Conservation (phyloP, 1,284 basidiomycete species). For the Ganoderma boninense region DNA sequence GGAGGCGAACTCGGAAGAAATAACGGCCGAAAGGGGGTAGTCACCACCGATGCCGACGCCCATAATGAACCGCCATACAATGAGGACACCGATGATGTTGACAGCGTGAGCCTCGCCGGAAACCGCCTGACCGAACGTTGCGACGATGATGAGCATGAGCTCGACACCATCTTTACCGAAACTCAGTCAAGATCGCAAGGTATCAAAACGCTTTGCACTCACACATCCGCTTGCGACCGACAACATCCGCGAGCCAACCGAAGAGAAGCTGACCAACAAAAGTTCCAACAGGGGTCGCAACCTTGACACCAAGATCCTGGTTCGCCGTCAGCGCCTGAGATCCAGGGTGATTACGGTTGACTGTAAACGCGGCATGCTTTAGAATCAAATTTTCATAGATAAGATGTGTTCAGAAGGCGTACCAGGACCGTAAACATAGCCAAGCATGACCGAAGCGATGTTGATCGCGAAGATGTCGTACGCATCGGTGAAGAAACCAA, state of each 20-base stretch:
- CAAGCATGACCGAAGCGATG: conserved; percentile 79
- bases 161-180: conserved; percentile 60
- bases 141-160: conserved; percentile 63
- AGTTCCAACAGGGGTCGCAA: conserved; percentile 73
- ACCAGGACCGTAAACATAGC: conserved; percentile 72
- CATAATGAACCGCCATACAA: conserved; percentile 63
- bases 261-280: conserved; percentile 67
- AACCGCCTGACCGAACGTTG: conserved; percentile 57
- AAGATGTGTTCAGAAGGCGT: not conserved
- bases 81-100: conserved; percentile 64
- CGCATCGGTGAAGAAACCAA: conserved; percentile 87
- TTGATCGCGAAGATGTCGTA: conserved; percentile 83
- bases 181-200: conserved; percentile 28
- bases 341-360: not conserved
- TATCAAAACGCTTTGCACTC: conserved; percentile 22
- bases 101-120: conserved; percentile 61
- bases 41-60: conserved; percentile 65
- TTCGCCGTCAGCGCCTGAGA: conserved; percentile 53
- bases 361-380: not conserved
- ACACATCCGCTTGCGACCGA: conserved; percentile 64
- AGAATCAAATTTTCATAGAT: not conserved
- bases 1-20: conserved; percentile 70
- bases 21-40: conserved; percentile 59
- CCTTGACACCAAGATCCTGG: conserved; percentile 82
- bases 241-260: conserved; percentile 62